phyloP scores from a whole-genome alignment of 208 protist species.

The Trypanosoma mega region DNA sequence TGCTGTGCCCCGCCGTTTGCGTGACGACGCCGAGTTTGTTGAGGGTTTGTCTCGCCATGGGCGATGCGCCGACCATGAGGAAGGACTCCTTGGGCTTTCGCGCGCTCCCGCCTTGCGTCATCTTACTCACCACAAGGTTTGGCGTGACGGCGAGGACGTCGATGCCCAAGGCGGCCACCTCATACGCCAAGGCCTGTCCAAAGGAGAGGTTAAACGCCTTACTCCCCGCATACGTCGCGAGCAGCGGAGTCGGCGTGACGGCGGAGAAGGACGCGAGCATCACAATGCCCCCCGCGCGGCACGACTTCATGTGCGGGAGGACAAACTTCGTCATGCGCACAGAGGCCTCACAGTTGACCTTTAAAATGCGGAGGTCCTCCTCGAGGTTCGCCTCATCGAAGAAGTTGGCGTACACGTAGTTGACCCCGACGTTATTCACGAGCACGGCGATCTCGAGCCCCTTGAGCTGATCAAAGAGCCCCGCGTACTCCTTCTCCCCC shows the following conservation, averaged over 20 bases:
- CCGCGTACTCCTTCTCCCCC: constrained; percentile 51
- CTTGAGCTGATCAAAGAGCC: constrained; percentile 55
- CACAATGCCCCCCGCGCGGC: constrained; percentile 73
- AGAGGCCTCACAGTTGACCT: constrained; percentile 87
- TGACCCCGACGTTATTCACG: constrained; percentile 94
- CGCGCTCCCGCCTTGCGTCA: constrained; percentile 72
- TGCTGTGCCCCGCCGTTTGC: constrained; percentile 51
- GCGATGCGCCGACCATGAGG: constrained; percentile 57
- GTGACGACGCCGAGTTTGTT: constrained; percentile 55
- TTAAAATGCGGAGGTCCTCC: constrained; percentile 70
- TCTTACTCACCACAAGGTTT: constrained; percentile 79
- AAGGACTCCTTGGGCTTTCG: constrained; percentile 69
- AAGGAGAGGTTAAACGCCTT: constrained; percentile 88
- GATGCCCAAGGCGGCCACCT: constrained; percentile 59
- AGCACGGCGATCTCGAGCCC: constrained; percentile 60
- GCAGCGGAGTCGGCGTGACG: constrained; percentile 63
- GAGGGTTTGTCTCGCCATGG: constrained; percentile 73
- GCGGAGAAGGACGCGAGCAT: constrained; percentile 73
- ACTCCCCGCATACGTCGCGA: constrained; percentile 82
- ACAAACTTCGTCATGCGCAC: constrained; percentile 86
- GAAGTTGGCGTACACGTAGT: constrained; percentile 91
- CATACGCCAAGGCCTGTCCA: constrained; percentile 51
- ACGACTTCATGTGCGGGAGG: constrained; percentile 67
- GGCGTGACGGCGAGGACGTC: constrained; percentile 72
- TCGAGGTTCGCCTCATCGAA: constrained; percentile 77